A percentile compares a stretch with the other conserved stretches of the same genome.
Evolutionary conservation across 345 rosid species (phyloP).

Genomic region (Alliaria petiolata): DNA sequence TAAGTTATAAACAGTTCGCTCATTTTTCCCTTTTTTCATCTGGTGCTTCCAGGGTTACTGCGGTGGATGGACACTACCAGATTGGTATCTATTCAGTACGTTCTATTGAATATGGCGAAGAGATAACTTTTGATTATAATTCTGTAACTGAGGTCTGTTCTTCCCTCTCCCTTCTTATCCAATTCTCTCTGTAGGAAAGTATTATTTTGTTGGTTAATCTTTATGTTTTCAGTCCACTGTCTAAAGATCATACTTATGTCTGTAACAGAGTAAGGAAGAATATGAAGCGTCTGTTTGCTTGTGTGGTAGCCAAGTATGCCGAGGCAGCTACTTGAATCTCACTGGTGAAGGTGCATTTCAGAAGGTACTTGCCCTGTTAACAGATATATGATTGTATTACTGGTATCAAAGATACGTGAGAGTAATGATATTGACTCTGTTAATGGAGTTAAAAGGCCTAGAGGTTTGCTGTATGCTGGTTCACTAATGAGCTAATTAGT

Average conservation of each 20-base stretch:
- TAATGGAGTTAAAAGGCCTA: not conserved
- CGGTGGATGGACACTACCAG: slow-evolving; percentile 97
- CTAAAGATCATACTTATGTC: slow-evolving; percentile 24
- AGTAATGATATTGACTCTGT: not conserved
- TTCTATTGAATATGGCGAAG: slow-evolving; percentile 82
- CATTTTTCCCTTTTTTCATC: slow-evolving; percentile 3
- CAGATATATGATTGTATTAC: slow-evolving; percentile 2
- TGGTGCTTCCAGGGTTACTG: slow-evolving; percentile 74
- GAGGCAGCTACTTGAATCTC: slow-evolving; percentile 98
- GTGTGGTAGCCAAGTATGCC: slow-evolving; percentile 99
- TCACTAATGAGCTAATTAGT: slow-evolving; percentile 10
- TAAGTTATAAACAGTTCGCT: not conserved
- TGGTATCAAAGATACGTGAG: slow-evolving; percentile 14
- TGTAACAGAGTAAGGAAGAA: slow-evolving; percentile 94
- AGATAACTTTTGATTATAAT: slow-evolving; percentile 96
- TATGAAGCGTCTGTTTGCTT: slow-evolving; percentile 99
- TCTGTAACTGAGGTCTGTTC: slow-evolving; percentile 92
- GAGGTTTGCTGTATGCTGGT: not conserved
- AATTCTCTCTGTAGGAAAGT: not conserved
- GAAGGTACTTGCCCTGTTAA: slow-evolving; percentile 51
- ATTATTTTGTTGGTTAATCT: not conserved
- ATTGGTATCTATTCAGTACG: slow-evolving; percentile 91
- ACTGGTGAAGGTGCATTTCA: slow-evolving; percentile 99
- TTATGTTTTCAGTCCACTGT: slow-evolving; percentile 11
- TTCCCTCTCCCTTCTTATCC: not conserved